phyloP scores from a whole-genome alignment of 2,329 filamentous ascomycete genomes.

The Ophiosphaerella narmari region DNA sequence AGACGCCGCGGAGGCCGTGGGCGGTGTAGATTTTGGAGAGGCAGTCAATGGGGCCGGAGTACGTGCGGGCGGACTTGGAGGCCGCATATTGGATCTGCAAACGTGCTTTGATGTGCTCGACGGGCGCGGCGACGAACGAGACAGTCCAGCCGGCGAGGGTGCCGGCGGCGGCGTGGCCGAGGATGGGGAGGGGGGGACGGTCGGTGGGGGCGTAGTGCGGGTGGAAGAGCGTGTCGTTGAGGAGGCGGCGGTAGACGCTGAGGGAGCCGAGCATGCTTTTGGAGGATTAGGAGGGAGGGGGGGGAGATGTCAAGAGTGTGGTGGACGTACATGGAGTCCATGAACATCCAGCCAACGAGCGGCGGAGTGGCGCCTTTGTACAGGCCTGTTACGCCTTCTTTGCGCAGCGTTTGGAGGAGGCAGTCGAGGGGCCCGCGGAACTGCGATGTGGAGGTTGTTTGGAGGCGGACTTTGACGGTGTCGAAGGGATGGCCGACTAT shows the following conservation, averaged over 20 bases:
- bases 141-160: slow-evolving; percentile 87
- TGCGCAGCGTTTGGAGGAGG: slow-evolving; percentile 77
- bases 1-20: slow-evolving; percentile 81
- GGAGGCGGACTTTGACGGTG: slow-evolving; percentile 93
- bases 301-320: no score
- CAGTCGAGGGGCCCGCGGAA: slow-evolving; percentile 90
- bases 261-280: slow-evolving; percentile 82
- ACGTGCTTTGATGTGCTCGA: slow-evolving; percentile 93
- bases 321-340: slow-evolving; percentile 71
- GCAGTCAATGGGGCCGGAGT: slow-evolving; percentile 87
- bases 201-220: slow-evolving; percentile 53
- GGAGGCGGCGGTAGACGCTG: slow-evolving; percentile 82
- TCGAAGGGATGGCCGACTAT: slow-evolving; percentile 77
- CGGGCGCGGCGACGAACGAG: slow-evolving; percentile 87
- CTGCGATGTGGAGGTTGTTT: slow-evolving; percentile 76
- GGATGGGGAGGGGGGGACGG: slow-evolving; percentile 65
- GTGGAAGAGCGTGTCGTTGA: slow-evolving; percentile 80
- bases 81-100: slow-evolving; percentile 93
- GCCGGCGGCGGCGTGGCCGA: slow-evolving; percentile 87
- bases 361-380: slow-evolving; percentile 96
- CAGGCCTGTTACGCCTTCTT: slow-evolving; percentile 81
- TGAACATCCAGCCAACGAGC: slow-evolving; percentile 96
- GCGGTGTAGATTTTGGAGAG: slow-evolving; percentile 59
- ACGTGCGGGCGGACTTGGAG: slow-evolving; percentile 75
- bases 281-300: background rate